Evolutionary conservation across 768 basidiomycete species (phyloP).

Genomic region (Hygrophorus pudorinus): DNA sequence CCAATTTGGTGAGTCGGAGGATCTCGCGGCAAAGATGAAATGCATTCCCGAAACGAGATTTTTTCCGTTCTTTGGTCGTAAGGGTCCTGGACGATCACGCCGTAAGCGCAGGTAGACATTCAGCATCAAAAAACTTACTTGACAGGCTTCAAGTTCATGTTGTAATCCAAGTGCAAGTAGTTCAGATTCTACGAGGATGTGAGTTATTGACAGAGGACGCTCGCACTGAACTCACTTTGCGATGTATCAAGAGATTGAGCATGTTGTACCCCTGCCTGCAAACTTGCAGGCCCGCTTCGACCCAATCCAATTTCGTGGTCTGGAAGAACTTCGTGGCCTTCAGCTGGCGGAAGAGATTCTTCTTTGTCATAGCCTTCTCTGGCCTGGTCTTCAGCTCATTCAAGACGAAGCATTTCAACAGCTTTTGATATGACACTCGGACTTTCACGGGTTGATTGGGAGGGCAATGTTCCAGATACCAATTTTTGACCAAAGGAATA

Average conservation of each 20-base stretch:
- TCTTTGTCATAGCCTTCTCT: slow-evolving; percentile 97
- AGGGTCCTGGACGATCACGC: slow-evolving; percentile 55
- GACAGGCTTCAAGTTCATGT: slow-evolving; percentile 97
- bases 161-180: slow-evolving; percentile 94
- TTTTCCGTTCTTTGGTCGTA: slow-evolving; percentile 98
- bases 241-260: slow-evolving; percentile 97
- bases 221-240: slow-evolving; percentile 60
- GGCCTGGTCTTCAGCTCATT: slow-evolving; percentile 85
- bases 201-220: slow-evolving; percentile 7
- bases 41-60: slow-evolving; percentile 99
- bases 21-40: slow-evolving; percentile 99
- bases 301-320: slow-evolving; percentile 96
- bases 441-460: slow-evolving; percentile 96
- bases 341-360: slow-evolving; percentile 89
- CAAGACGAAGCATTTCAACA: slow-evolving; percentile 90
- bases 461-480: slow-evolving; percentile 98
- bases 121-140: slow-evolving; percentile 35
- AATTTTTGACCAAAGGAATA: slow-evolving; percentile 91
- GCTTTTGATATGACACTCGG: slow-evolving; percentile 97
- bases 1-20: slow-evolving; percentile 91
- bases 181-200: slow-evolving; percentile 57
- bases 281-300: slow-evolving; percentile 96
- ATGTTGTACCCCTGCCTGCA: slow-evolving; percentile 99
- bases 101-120: neutral
- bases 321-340: slow-evolving; percentile 99